Percentiles rank a stretch among this genome's conserved stretches.
phyloP scores from a whole-genome alignment of 805 yeast species.

The Yarrowia sp. region DNA sequence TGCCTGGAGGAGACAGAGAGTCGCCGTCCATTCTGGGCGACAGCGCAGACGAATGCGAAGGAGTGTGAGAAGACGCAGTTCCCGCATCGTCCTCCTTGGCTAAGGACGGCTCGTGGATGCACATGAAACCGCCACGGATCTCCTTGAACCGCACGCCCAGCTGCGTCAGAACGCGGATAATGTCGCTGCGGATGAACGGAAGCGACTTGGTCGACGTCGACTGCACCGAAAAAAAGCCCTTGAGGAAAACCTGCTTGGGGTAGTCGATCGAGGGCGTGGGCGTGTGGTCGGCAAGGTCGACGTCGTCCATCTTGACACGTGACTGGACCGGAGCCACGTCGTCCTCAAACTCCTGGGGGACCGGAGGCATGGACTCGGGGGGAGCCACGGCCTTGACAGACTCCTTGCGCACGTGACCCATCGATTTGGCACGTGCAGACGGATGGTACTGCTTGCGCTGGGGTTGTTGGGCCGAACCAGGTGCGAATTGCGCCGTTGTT shows the following conservation, averaged over 20 bases:
- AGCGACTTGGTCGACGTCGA: slow-evolving; percentile 91
- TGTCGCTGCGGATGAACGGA: slow-evolving; percentile 81
- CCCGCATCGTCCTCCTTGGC: slow-evolving; percentile 33
- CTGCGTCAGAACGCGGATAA: slow-evolving; percentile 70
- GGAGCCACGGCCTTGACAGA: not conserved
- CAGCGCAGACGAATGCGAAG: too few relatives aligned
- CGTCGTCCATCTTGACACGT: slow-evolving; percentile 20
- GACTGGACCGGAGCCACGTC: slow-evolving; percentile 26
- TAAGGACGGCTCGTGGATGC: slow-evolving; percentile 55
- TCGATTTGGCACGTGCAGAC: slow-evolving; percentile 82
- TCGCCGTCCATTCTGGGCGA: too few relatives aligned
- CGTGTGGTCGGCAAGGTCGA: not conserved
- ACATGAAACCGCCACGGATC: slow-evolving; percentile 90
- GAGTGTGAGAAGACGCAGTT: too few relatives aligned
- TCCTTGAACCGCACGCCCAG: slow-evolving; percentile 81
- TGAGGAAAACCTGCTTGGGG: slow-evolving; percentile 84
- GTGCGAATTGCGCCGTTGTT: slow-evolving; percentile 21
- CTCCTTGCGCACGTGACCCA: slow-evolving; percentile 54
- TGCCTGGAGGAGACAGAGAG: slow-evolving; percentile 38
- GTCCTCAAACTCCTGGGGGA: slow-evolving; percentile 11
- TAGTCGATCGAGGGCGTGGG: slow-evolving; percentile 92
- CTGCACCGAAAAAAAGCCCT: slow-evolving; percentile 92
- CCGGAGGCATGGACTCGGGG: slow-evolving; percentile 6
- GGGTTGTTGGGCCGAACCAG: slow-evolving; percentile 29
- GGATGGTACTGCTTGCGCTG: slow-evolving; percentile 55